Conservation (phyloP, 2,329 filamentous ascomycete genomes). For the Cytospora leucostoma region DNA sequence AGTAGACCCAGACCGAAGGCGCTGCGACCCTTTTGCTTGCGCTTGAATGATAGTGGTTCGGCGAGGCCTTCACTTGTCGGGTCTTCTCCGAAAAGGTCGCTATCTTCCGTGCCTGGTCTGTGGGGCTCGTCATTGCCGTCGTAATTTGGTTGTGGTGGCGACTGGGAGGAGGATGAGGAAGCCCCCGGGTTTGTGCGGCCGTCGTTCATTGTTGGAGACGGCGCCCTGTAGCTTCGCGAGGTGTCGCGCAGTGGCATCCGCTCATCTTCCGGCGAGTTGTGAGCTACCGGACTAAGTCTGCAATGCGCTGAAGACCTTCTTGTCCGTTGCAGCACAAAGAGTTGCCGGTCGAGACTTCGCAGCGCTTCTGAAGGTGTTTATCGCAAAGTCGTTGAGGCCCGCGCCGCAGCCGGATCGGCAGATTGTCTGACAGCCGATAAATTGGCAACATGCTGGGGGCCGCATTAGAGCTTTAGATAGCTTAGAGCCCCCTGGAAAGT, state of each 20-base stretch:
- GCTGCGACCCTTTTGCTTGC: conserved; percentile 58
- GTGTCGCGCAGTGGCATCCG: conserved; percentile 13
- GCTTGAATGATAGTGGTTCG: conserved; percentile 69
- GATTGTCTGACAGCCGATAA: background rate
- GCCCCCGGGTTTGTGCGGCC: conserved; percentile 29
- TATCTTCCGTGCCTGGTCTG: conserved; percentile 34
- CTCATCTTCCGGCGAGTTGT: conserved; percentile 23
- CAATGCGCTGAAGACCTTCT: background rate
- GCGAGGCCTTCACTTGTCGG: conserved; percentile 53
- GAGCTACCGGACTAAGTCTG: conserved; percentile 11
- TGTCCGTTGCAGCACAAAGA: background rate
- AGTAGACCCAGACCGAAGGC: conserved; percentile 47
- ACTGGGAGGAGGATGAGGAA: conserved; percentile 37
- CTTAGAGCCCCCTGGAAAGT: background rate
- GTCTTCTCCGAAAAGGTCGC: conserved; percentile 54
- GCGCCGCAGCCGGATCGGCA: background rate
- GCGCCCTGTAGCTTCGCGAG: conserved; percentile 18
- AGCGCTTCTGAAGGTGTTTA: background rate
- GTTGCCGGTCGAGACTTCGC: background rate
- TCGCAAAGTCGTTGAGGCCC: background rate
- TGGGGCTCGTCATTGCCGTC: conserved; percentile 51
- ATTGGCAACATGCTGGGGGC: background rate
- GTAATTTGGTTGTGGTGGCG: conserved; percentile 36
- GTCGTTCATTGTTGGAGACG: conserved; percentile 29
- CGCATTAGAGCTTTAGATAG: background rate